Conservation (phyloP, 352 stramenopile genomes). For the Phytophthora pseudosyringae region DNA sequence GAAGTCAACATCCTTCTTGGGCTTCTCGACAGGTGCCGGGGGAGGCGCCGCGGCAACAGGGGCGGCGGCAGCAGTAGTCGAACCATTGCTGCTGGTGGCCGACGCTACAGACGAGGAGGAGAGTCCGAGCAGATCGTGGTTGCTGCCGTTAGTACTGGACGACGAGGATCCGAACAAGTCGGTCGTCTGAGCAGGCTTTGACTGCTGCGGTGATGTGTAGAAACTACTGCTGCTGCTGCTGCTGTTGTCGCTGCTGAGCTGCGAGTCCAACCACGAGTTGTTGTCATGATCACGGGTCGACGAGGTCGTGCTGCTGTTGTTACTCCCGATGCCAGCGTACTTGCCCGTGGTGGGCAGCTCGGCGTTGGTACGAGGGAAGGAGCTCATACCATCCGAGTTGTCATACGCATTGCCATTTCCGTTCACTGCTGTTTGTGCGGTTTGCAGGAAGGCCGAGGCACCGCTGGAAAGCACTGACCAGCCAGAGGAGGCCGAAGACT, state of each 20-base stretch:
- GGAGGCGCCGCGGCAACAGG: slow-evolving; percentile 32
- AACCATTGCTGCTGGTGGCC: slow-evolving; percentile 31
- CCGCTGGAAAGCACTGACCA: slow-evolving; percentile 79
- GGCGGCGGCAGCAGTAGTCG: slow-evolving; percentile 21
- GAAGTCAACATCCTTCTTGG: slow-evolving; percentile 88
- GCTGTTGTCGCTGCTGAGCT: slow-evolving; percentile 42
- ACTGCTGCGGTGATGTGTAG: slow-evolving; percentile 26
- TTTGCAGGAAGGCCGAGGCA: slow-evolving; percentile 69
- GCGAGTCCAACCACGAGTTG: slow-evolving; percentile 71
- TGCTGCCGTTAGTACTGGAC: slow-evolving; percentile 38
- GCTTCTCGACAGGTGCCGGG: slow-evolving; percentile 44
- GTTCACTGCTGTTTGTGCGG: slow-evolving; percentile 67
- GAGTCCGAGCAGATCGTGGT: slow-evolving; percentile 35
- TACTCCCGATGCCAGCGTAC: slow-evolving; percentile 66
- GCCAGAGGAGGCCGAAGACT: slow-evolving; percentile 76
- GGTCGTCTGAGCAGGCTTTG: slow-evolving; percentile 47
- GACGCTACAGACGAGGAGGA: slow-evolving; percentile 28
- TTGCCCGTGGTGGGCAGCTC: slow-evolving; percentile 64
- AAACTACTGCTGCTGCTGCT: slow-evolving; percentile 24
- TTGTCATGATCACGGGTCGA: slow-evolving; percentile 65
- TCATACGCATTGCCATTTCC: slow-evolving; percentile 22
- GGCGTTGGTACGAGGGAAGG: slow-evolving; percentile 67
- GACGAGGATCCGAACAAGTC: slow-evolving; percentile 54
- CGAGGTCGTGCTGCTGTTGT: slow-evolving; percentile 30
- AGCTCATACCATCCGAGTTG: slow-evolving; percentile 28